Percentiles rank a stretch among this genome's conserved stretches.
Conservation (phyloP, 2,329 filamentous ascomycete species). For the Paracorniculantispora psalliotae region DNA sequence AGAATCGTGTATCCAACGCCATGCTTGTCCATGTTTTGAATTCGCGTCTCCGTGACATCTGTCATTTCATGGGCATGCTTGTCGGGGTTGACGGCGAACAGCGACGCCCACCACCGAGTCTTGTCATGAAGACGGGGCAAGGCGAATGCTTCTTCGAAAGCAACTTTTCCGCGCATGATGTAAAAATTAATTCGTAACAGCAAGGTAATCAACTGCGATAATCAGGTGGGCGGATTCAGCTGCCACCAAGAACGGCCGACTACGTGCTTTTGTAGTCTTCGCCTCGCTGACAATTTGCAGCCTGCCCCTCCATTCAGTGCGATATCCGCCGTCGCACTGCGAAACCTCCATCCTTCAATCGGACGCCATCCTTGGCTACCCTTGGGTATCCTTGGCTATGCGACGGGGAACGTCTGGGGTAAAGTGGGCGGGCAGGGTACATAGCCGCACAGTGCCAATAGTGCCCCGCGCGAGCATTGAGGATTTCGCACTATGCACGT, state of each 20-base stretch:
- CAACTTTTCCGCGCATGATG: constrained; percentile 55
- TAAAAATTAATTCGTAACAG: background rate
- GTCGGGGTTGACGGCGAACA: constrained; percentile 55
- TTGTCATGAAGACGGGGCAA: constrained; percentile 54
- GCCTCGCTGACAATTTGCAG: background rate
- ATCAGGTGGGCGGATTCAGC: too few relatives aligned
- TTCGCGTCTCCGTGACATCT: constrained; percentile 35
- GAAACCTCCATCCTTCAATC: too few relatives aligned
- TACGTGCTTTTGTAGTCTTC: constrained; percentile 10
- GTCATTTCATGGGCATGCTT: constrained; percentile 53
- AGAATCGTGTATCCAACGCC: constrained; percentile 45
- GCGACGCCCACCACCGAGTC: constrained; percentile 55
- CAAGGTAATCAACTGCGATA: background rate
- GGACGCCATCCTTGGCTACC: background rate
- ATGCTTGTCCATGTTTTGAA: constrained; percentile 40
- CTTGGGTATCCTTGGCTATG: constrained; percentile 4
- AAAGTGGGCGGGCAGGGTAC: constrained; percentile 7
- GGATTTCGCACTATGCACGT: constrained; percentile 5
- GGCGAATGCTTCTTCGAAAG: constrained; percentile 58
- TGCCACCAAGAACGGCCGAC: background rate
- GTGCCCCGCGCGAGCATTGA: background rate
- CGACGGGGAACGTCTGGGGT: background rate
- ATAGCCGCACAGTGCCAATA: constrained; percentile 11
- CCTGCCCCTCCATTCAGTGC: background rate
- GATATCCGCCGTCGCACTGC: constrained; percentile 7